phyloP scores from a whole-genome alignment of 2,329 filamentous ascomycete genomes.

The Sporothrix curviconia region DNA sequence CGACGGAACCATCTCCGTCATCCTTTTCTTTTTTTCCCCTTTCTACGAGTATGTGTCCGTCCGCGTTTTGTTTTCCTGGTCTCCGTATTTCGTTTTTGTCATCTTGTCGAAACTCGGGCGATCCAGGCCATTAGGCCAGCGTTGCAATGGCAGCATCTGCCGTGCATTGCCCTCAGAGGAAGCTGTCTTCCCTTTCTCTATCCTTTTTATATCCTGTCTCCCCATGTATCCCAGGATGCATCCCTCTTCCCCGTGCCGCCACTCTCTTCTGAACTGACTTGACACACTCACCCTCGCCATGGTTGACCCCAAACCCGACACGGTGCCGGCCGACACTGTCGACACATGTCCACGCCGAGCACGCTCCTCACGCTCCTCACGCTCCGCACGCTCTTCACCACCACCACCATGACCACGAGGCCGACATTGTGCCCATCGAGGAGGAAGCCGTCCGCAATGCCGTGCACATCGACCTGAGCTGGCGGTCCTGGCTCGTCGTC shows the following conservation, averaged over 20 bases:
- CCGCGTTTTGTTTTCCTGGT: neutral
- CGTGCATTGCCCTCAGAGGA: neutral
- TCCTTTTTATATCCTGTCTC: neutral
- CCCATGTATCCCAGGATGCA: neutral
- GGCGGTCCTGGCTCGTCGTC: conserved; percentile 45
- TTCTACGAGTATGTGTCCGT: neutral
- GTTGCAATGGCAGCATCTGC: too few species aligned
- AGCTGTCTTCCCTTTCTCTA: neutral
- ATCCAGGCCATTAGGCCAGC: too few species aligned
- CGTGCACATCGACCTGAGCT: conserved; percentile 42
- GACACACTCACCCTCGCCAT: neutral
- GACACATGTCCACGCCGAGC: neutral
- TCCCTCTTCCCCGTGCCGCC: neutral
- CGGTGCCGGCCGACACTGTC: neutral
- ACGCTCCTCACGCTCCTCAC: neutral
- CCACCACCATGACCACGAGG: conserved; percentile 9
- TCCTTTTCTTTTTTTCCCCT: neutral
- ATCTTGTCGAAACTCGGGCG: too few species aligned
- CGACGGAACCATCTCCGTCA: neutral
- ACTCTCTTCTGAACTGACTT: too few species aligned
- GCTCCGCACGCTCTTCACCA: neutral
- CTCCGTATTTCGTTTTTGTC: neutral
- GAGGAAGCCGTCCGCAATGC: conserved; percentile 28
- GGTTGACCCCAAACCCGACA: conserved; percentile 1
- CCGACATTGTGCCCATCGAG: conserved; percentile 19